These are phyloP conservation scores for Urochloa ruziziensis DNA, from an alignment of 176 grass and related monocot genomes.

Conservation along the genomic window DNA sequence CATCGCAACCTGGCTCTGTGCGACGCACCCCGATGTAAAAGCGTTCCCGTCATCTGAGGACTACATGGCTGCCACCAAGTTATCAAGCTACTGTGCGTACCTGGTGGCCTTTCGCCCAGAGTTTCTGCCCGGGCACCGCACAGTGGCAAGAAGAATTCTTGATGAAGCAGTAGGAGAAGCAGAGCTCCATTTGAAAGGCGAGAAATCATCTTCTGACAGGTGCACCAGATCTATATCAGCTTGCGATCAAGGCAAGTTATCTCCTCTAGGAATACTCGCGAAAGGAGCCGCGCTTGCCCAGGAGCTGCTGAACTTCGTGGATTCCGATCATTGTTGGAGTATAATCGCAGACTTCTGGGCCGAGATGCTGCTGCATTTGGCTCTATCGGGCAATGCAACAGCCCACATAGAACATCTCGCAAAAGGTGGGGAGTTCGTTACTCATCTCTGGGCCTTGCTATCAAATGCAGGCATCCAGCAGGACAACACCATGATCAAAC, in stretches of 20 bases:
- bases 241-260: background rate
- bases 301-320: background rate
- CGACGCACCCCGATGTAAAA: background rate
- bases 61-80: background rate
- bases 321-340: background rate
- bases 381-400: background rate
- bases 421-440: background rate
- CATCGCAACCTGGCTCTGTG: background rate
- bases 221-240: background rate
- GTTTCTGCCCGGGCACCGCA: background rate
- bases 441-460: background rate
- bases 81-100: background rate
- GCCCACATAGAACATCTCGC: background rate
- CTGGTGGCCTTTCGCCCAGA: background rate
- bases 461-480: background rate
- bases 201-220: background rate
- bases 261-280: background rate
- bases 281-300: background rate
- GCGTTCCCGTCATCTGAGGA: background rate
- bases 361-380: background rate
- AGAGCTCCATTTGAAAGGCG: background rate
- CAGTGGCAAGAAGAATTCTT: background rate
- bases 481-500: background rate
- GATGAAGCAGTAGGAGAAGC: background rate
- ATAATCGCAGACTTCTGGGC: background rate